Base-by-base conservation (phyloP, 768 basidiomycete genomes). In the Hericium erinaceus region DNA sequence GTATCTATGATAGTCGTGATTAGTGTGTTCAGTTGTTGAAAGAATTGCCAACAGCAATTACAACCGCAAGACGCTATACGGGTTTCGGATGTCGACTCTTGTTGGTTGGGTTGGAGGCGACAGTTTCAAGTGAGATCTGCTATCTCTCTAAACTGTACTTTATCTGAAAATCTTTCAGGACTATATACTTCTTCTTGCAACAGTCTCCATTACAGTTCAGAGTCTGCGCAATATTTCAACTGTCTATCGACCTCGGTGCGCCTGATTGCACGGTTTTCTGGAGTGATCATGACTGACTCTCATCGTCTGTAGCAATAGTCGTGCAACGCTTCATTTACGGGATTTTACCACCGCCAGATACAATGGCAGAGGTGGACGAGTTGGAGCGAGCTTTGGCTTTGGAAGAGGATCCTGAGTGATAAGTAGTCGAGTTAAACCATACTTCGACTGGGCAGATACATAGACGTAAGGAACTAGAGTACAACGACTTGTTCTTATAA, bases 41-140 rank as follows among this genome's bases (percentile, higher is more conserved):
- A 40, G n/a, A 38, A 59, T 46, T 15, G 58, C 56, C 11, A 55
- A 28, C 65, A 92, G 91, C 65, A 93, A 93, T 64, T 86, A 85
- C 68, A 82, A 81, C 55, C 86, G 84, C 64, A 80, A 80, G 44
- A 91, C 91, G 2, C 69, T 93, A 50, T 91, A 91, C 70, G 91
- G 91, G 39, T 93, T 93, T 71, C 81, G 90, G 38, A 79, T 82
- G 70, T 89, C 89, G 7, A 93, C 91, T 2, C 70, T 93, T 52
- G 65, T 91, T 39, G 91, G 91, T 33, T 92, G 91, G 91, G 73
- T 81, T 49, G 89, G 86, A 58, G 91, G 91, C 61, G 91, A 93
- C 70, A 70, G 81, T 16, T 92, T 89, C 80, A 93, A 93, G 91
- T 90, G 64, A 60, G 77, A 60, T 15, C 20, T 44, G 8, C 58